Base-by-base conservation (phyloP, 352 stramenopile species). In the Pythium chondricola region DNA sequence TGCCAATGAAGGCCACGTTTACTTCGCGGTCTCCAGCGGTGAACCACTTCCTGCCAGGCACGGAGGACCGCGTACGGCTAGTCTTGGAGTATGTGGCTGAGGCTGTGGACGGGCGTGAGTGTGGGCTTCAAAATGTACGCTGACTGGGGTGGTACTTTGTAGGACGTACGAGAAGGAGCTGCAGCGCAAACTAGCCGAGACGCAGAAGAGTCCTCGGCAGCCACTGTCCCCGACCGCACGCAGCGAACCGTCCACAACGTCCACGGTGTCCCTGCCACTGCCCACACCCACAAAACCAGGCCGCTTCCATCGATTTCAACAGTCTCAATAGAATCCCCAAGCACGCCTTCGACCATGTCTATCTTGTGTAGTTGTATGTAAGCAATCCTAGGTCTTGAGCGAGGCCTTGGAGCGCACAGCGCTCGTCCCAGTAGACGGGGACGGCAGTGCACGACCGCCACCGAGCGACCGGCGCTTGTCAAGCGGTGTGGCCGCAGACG, bases 1-100 rank as follows among this genome's bases (percentile, higher is more conserved):
- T 85, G 30, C 80, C 74, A 8, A 83, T 85, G 69, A 73, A 70
- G 32, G 69, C 47, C 16, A 74, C 63, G 20, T 85, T 78, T 54
- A 85, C 67, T 9, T 73, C 71, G n/a, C 69, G 71, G 11, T 88
- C 76, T 7, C 71, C 76, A 1, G 71, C 70, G 3, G 50, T 86
- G 24, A 88, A 83, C 48, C 71, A 83, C 30, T 48, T 86, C 37
- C 44, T 88, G 14, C 74, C 76, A 8, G 65, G 71, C 2, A 80
- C 69, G 0, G 76, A 85, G 43, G 69, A 85, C n/a, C 76, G 71
- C 36, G 65, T 88, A 3, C 74, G 73, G 1, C 48, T 74, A 33
- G 67, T 65, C 22, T 51, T 85, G 10, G 55, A 63, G 73, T 88
- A 48, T 33, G 64, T 67, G 4, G 30, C 8, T 35, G 30, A 39